Evolutionary conservation across 257 asterid genomes (phyloP).

Genomic region (Penstemon newberryi): DNA sequence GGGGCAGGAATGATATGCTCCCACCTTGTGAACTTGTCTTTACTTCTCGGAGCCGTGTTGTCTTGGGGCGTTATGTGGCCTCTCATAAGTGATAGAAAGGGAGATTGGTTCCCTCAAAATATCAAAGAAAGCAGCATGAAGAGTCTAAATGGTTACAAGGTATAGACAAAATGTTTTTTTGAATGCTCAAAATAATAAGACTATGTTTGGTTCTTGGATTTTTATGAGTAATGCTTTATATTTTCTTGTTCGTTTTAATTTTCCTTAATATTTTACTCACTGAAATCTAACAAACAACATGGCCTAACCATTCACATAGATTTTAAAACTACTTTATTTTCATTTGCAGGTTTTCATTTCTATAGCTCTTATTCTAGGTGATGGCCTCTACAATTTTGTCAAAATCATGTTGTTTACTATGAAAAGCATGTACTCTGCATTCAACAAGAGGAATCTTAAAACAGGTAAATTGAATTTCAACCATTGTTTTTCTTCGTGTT

Average conservation of each 20-base stretch:
- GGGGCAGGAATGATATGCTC: constrained; percentile 28
- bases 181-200: background rate
- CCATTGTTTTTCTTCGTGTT: background rate
- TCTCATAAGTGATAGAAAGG: constrained; percentile 20
- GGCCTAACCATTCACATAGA: background rate
- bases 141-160: constrained; percentile 72
- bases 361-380: constrained; percentile 24
- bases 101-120: constrained; percentile 21
- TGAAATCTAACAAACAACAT: background rate
- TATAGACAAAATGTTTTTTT: constrained; percentile 1
- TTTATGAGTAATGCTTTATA: too few species aligned
- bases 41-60: constrained; percentile 20
- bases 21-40: constrained; percentile 41
- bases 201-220: too few species aligned
- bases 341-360: constrained; percentile 33
- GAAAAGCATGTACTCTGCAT: constrained; percentile 46
- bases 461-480: constrained; percentile 36
- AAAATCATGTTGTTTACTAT: constrained; percentile 38
- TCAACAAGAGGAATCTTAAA: constrained; percentile 40
- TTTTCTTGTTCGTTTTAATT: too few species aligned
- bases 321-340: background rate
- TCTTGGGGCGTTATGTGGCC: constrained; percentile 63
- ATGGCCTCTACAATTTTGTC: constrained; percentile 47
- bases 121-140: constrained; percentile 40
- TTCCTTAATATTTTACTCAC: background rate